These are phyloP conservation scores for Scedosporium aurantiacum DNA, from an alignment of 2,329 filamentous ascomycete genomes.

Conservation along the genomic window DNA sequence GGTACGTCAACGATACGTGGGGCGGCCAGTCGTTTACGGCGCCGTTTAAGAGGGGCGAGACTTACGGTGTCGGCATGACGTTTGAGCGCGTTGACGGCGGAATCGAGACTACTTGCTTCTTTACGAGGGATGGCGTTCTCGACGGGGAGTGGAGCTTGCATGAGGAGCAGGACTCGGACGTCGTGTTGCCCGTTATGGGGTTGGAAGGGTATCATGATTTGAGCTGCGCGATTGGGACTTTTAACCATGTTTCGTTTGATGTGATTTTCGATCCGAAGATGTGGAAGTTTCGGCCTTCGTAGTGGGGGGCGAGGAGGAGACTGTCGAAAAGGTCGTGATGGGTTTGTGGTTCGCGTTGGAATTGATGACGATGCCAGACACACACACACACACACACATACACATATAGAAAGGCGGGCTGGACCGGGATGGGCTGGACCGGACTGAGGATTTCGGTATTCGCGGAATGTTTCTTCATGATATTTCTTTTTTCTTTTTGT, in stretches of 20 bases:
- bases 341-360: not conserved
- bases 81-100: constrained; percentile 30
- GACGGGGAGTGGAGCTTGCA: constrained; percentile 60
- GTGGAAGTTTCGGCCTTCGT: constrained; percentile 39
- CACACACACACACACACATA: not conserved
- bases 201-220: constrained; percentile 63
- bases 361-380: not conserved
- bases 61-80: constrained; percentile 61
- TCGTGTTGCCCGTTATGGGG: constrained; percentile 52
- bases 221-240: constrained; percentile 60
- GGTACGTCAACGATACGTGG: constrained; percentile 64
- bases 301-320: not conserved
- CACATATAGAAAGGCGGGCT: too few species aligned
- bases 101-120: constrained; percentile 51
- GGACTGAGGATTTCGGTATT: not conserved
- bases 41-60: constrained; percentile 54
- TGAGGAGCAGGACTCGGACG: constrained; percentile 57
- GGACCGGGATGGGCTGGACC: not conserved
- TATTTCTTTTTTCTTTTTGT: not conserved
- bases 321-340: not conserved
- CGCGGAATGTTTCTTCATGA: not conserved
- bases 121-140: constrained; percentile 54
- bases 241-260: constrained; percentile 57
- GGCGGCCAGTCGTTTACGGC: constrained; percentile 59
- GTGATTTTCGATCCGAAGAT: constrained; percentile 47